Conservation (phyloP, 495 filamentous ascomycete genomes). For the Chlorociboria aeruginascens region DNA sequence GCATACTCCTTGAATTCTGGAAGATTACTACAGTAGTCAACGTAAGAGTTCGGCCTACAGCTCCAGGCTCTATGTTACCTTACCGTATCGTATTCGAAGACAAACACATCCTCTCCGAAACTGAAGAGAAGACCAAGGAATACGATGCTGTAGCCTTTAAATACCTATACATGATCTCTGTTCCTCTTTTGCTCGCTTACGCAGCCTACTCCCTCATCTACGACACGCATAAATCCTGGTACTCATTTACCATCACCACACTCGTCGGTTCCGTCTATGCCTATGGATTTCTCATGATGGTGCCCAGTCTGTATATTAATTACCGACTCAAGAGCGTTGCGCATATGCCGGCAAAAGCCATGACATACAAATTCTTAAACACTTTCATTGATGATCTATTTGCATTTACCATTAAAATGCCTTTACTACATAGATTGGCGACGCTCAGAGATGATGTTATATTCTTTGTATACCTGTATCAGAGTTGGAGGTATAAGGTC, state of each 20-base stretch:
- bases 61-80: slow-evolving; percentile 55
- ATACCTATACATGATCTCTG: slow-evolving; percentile 84
- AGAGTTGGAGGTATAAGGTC: slow-evolving; percentile 83
- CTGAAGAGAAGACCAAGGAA: slow-evolving; percentile 94
- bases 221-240: slow-evolving; percentile 97
- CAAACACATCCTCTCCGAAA: slow-evolving; percentile 90
- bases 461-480: slow-evolving; percentile 98
- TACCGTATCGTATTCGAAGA: slow-evolving; percentile 86
- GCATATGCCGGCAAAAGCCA: slow-evolving; percentile 90
- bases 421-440: slow-evolving; percentile 84
- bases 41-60: slow-evolving; percentile 63
- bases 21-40: slow-evolving; percentile 97
- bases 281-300: slow-evolving; percentile 99
- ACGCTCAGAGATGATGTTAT: slow-evolving; percentile 93
- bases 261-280: slow-evolving; percentile 94
- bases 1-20: slow-evolving; percentile 93
- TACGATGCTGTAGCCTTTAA: slow-evolving; percentile 97
- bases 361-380: slow-evolving; percentile 95
- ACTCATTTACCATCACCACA: slow-evolving; percentile 79
- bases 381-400: slow-evolving; percentile 68
- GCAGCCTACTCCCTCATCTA: slow-evolving; percentile 84
- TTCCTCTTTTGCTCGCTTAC: slow-evolving; percentile 81
- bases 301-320: slow-evolving; percentile 95
- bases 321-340: slow-evolving; percentile 93
- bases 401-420: slow-evolving; percentile 99